Conservation (phyloP, 2,329 filamentous ascomycete species). For the Lachnum nothofagi region DNA sequence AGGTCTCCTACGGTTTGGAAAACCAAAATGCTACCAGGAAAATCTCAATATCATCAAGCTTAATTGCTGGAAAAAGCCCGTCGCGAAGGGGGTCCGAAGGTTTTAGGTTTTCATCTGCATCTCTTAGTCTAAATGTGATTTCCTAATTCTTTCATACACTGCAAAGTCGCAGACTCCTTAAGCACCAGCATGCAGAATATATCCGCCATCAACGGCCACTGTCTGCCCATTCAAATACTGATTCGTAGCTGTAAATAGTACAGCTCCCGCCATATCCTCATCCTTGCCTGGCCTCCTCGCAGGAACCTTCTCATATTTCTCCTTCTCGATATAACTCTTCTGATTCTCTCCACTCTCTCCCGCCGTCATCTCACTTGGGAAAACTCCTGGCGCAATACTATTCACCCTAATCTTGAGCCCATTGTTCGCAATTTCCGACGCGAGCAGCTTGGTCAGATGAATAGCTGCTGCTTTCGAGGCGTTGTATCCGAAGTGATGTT, state of each 20-base stretch:
- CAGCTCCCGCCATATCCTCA: slow-evolving; percentile 52
- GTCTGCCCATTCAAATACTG: slow-evolving; percentile 39
- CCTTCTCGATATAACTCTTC: slow-evolving; percentile 50
- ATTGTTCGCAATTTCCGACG: slow-evolving; percentile 43
- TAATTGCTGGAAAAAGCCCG: no score
- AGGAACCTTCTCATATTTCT: slow-evolving; percentile 46
- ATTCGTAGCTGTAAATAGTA: slow-evolving; percentile 47
- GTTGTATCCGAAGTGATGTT: slow-evolving; percentile 34
- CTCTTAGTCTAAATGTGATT: no score
- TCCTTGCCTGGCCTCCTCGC: slow-evolving; percentile 51
- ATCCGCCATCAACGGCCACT: slow-evolving; percentile 49
- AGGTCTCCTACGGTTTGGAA: no score
- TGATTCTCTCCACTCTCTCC: slow-evolving; percentile 44
- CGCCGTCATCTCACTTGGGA: slow-evolving; percentile 55
- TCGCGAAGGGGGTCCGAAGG: no score
- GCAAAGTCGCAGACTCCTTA: not conserved
- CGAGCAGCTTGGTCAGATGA: slow-evolving; percentile 52
- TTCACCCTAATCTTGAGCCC: slow-evolving; percentile 53
- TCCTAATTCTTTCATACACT: no score
- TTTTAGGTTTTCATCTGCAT: no score
- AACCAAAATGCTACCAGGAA: no score
- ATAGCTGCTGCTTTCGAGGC: slow-evolving; percentile 46
- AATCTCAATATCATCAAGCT: no score
- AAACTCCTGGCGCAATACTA: slow-evolving; percentile 52
- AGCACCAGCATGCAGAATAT: slow-evolving; percentile 38